Base-by-base conservation (phyloP, 345 rosid genomes). In the Erucastrum elatum region DNA sequence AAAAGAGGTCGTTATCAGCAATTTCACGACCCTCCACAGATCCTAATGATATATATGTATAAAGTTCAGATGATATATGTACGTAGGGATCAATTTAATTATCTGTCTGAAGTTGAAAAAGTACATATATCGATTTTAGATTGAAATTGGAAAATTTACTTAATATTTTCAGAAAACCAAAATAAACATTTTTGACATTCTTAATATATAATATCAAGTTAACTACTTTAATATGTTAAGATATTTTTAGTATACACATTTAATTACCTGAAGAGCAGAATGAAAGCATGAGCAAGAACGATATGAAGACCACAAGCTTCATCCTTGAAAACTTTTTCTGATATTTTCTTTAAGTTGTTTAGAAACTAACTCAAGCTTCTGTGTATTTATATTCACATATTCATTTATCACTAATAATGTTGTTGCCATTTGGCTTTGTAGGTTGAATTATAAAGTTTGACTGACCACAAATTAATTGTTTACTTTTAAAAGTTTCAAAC, bases 251-350 rank as follows among this genome's bases (percentile, higher is more conserved):
- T n/a, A 7, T 33, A 34, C 16, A 66, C 39, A 26, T 59, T 33
- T 25, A 26, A 44, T 53, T 75, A 75, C 78, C 78, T 35, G 78
- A 75, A 53, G 72, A 75, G 30, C 66, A 75, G 39, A 66, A 53
- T 21, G 63, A 2, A 66, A 75, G 29, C 78, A 55, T 2, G 39
- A 75, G 72, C 31, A 75, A 66, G 12, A 58, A 46, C 17, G 72
- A 55, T 4, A 75, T 35, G 39, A 56, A 41, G 56, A 55, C 56
- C 29, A 37, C 41, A 17, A 35, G 13, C 66, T 66, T 75, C 65
- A 65, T 74, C 30, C 8, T 62, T 10, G 2, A 44, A 37, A 16
- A 16, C 17, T 3, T 39, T 49, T 30, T 16, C 59, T 2, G 21
- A 17, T 10, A 62, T 30, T 12, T 63, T 73, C 11, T 73, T 11